A percentile compares a stretch with the other conserved stretches of the same genome.
Evolutionary conservation across 768 basidiomycete species (phyloP).

Genomic region (Paxillus involutus): DNA sequence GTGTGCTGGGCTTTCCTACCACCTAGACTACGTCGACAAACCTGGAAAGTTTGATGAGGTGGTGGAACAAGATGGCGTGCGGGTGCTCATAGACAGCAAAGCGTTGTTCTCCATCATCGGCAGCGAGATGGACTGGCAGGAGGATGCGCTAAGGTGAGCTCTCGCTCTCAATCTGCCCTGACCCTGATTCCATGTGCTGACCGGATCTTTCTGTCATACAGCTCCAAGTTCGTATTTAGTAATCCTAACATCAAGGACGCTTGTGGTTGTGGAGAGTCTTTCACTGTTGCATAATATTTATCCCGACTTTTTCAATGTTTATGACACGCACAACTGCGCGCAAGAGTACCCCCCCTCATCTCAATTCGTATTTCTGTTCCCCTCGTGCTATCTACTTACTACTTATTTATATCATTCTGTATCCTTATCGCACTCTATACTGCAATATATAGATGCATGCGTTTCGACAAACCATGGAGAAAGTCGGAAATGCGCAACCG

Average conservation of each 20-base stretch:
- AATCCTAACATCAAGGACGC: conserved; percentile 95
- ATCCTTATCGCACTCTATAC: conserved; percentile 25
- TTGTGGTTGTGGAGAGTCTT: conserved; percentile 94
- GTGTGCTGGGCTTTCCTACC: conserved; percentile 83
- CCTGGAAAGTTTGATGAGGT: conserved; percentile 94
- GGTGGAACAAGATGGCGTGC: conserved; percentile 92
- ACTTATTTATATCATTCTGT: conserved; percentile 16
- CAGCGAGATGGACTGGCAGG: conserved; percentile 98
- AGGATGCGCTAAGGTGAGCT: conserved; percentile 82
- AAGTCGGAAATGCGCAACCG: no score
- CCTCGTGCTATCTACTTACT: background rate
- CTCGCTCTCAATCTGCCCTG: background rate
- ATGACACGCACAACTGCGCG: conserved; percentile 4
- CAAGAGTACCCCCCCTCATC: conserved; percentile 19
- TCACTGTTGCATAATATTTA: conserved; percentile 49
- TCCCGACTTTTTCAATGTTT: conserved; percentile 1
- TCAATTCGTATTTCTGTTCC: conserved; percentile 1
- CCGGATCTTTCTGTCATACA: conserved; percentile 26
- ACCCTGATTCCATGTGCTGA: conserved; percentile 2
- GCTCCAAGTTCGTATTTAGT: conserved; percentile 80
- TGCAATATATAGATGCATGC: conserved; percentile 11
- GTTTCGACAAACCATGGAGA: background rate
- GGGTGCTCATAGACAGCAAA: conserved; percentile 93
- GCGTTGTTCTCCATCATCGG: conserved; percentile 98
- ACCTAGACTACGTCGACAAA: conserved; percentile 92